Evolutionary conservation across 352 stramenopile genomes (phyloP).

Genomic region (Phytophthora kernoviae): DNA sequence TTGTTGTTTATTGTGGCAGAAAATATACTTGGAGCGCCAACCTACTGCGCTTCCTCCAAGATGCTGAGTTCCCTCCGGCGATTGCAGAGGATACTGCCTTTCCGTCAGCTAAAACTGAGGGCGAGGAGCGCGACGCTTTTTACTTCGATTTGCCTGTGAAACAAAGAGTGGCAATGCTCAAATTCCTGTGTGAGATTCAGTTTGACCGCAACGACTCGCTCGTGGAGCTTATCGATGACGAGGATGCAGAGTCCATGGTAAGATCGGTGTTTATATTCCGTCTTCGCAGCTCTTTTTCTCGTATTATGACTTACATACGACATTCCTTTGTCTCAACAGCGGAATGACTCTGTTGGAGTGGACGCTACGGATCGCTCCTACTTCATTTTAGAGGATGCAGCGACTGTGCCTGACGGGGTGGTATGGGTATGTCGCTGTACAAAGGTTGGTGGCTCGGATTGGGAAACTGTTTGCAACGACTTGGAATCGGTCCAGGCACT

Average conservation of each 20-base stretch:
- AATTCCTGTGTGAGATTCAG: slow-evolving; percentile 66
- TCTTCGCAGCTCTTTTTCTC: background rate
- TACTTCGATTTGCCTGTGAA: slow-evolving; percentile 52
- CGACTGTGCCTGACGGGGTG: slow-evolving; percentile 51
- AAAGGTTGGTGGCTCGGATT: slow-evolving; percentile 38
- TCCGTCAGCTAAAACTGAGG: slow-evolving; percentile 21
- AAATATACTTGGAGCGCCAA: slow-evolving; percentile 54
- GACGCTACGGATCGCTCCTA: slow-evolving; percentile 59
- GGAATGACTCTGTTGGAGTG: slow-evolving; percentile 49
- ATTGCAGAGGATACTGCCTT: slow-evolving; percentile 18
- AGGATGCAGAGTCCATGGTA: slow-evolving; percentile 57
- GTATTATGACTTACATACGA: background rate
- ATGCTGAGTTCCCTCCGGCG: slow-evolving; percentile 33
- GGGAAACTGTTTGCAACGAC: slow-evolving; percentile 69
- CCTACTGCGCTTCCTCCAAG: slow-evolving; percentile 51
- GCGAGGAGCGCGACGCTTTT: slow-evolving; percentile 32
- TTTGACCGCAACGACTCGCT: slow-evolving; percentile 70
- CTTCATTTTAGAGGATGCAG: slow-evolving; percentile 66
- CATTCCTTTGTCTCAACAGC: slow-evolving; percentile 29
- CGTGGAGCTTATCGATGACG: slow-evolving; percentile 56
- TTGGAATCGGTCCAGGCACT: slow-evolving; percentile 57
- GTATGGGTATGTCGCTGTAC: slow-evolving; percentile 68
- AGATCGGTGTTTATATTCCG: background rate
- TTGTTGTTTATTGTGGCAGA: slow-evolving; percentile 17
- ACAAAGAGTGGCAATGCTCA: slow-evolving; percentile 56